phyloP scores from a whole-genome alignment of 2,329 filamentous ascomycete genomes.

The Beauveria caledonica region DNA sequence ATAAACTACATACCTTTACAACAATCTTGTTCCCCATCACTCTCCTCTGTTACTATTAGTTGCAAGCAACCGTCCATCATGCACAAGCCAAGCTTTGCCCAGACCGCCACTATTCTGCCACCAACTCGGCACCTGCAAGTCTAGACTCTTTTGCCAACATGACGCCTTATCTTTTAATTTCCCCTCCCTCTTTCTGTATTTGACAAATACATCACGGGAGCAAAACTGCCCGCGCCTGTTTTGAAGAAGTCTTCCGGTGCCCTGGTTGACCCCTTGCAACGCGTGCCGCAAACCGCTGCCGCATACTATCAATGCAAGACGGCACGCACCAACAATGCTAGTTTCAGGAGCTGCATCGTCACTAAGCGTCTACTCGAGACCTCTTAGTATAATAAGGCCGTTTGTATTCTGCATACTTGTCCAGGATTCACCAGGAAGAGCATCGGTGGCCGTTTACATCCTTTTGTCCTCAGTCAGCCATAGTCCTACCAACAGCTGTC shows the following conservation, averaged over 20 bases:
- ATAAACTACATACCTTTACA: no score
- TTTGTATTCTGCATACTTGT: no score
- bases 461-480: no score
- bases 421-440: no score
- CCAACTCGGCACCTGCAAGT: not conserved
- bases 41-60: not conserved
- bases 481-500: no score
- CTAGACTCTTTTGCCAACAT: not conserved
- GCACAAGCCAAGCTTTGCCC: not conserved
- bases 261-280: not conserved
- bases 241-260: not conserved
- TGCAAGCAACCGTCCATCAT: not conserved
- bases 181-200: not conserved
- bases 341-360: not conserved
- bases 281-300: not conserved
- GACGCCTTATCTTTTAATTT: not conserved
- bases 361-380: no score
- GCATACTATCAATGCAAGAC: not conserved
- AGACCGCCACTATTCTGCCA: not conserved
- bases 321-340: not conserved
- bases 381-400: no score
- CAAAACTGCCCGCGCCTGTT: not conserved
- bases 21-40: not conserved
- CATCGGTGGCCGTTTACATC: no score
- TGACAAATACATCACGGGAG: not conserved